These are phyloP conservation scores for Termitomyces sp. DNA, from an alignment of 1,284 basidiomycete species.

Conservation along the genomic window DNA sequence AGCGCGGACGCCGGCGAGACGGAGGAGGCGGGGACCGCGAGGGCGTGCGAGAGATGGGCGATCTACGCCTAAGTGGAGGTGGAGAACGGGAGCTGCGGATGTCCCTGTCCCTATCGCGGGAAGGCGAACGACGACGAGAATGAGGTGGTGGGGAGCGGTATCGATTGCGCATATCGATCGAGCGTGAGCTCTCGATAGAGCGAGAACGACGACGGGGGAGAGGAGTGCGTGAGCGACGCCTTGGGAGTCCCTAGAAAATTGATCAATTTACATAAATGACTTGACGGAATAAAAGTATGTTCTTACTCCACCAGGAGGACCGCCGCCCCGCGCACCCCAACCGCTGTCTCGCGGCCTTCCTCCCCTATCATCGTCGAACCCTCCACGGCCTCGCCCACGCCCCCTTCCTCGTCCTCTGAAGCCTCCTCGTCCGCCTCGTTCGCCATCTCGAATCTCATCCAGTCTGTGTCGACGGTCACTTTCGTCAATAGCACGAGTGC, in stretches of 20 bases:
- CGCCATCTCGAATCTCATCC: slow-evolving; percentile 61
- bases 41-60: slow-evolving; percentile 30
- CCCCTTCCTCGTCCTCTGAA: slow-evolving; percentile 46
- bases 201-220: slow-evolving; percentile 38
- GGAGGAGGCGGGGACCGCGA: slow-evolving; percentile 29
- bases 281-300: slow-evolving; percentile 8
- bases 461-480: slow-evolving; percentile 61
- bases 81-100: slow-evolving; percentile 37
- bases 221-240: slow-evolving; percentile 37
- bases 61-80: slow-evolving; percentile 24
- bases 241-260: slow-evolving; percentile 21
- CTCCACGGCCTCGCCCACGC: slow-evolving; percentile 40
- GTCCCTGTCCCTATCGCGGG: slow-evolving; percentile 22
- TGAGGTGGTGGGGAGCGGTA: slow-evolving; percentile 28
- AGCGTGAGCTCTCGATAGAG: slow-evolving; percentile 34
- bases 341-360: slow-evolving; percentile 31
- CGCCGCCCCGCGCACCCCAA: slow-evolving; percentile 36
- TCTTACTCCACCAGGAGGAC: slow-evolving; percentile 41
- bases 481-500: slow-evolving; percentile 65
- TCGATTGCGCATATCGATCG: slow-evolving; percentile 26
- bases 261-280: neutral
- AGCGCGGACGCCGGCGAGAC: slow-evolving; percentile 40
- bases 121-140: slow-evolving; percentile 32
- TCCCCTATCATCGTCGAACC: slow-evolving; percentile 39
- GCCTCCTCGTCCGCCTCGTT: slow-evolving; percentile 42